These are phyloP conservation scores for Dalbergia cochinchinensis DNA, from an alignment of 306 rosid species.

Conservation along the genomic window DNA sequence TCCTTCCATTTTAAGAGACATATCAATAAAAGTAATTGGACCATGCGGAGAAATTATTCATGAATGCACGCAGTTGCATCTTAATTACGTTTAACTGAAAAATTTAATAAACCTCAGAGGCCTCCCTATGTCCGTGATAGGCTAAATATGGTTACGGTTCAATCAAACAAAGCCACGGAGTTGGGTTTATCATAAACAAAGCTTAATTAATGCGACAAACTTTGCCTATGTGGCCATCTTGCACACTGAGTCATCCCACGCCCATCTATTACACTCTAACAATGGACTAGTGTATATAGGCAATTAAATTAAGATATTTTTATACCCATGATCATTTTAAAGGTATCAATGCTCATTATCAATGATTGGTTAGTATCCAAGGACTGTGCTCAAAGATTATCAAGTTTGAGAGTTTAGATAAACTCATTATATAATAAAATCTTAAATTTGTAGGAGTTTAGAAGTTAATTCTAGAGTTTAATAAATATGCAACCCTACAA, in stretches of 20 bases:
- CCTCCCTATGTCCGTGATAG: not conserved
- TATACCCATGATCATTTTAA: no score
- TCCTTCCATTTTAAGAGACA: slow-evolving; percentile 22
- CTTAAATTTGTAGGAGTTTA: no score
- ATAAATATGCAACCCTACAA: no score
- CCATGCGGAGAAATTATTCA: slow-evolving; percentile 30
- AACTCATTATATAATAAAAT: no score
- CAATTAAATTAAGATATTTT: not conserved
- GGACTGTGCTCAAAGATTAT: no score
- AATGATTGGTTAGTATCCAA: no score
- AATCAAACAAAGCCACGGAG: slow-evolving; percentile 28
- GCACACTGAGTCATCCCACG: slow-evolving; percentile 23
- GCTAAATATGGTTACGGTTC: not conserved
- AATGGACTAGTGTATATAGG: slow-evolving; percentile 8
- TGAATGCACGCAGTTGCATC: slow-evolving; percentile 7
- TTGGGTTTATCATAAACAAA: slow-evolving; percentile 8
- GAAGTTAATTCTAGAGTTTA: no score
- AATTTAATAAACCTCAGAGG: not conserved
- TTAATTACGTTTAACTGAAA: slow-evolving; percentile 5
- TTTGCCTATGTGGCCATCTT: slow-evolving; percentile 38
- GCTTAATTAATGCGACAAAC: slow-evolving; percentile 37
- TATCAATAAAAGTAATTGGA: slow-evolving; percentile 20
- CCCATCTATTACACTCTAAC: not conserved
- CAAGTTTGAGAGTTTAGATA: no score
- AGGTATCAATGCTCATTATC: no score